Conservation (phyloP, 306 rosid genomes). For the Dicorynia guianensis region DNA sequence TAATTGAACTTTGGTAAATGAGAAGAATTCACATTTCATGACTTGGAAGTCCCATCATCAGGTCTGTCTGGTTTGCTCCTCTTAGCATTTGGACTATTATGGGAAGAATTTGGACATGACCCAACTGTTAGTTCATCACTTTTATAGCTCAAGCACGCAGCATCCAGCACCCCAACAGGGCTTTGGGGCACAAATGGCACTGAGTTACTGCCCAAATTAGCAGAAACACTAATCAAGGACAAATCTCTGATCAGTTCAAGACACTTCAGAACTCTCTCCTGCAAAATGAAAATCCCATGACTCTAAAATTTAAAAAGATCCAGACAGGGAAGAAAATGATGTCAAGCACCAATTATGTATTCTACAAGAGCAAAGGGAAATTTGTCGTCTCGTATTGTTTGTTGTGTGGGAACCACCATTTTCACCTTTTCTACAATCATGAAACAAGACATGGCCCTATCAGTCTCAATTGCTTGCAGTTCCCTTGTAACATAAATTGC, state of each 20-base stretch:
- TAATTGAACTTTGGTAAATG: slow-evolving; percentile 50
- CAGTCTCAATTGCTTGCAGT: slow-evolving; percentile 50
- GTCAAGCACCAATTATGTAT: slow-evolving; percentile 29
- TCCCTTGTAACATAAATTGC: slow-evolving; percentile 66
- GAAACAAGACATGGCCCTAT: slow-evolving; percentile 58
- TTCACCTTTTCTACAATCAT: slow-evolving; percentile 64
- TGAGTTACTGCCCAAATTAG: slow-evolving; percentile 41
- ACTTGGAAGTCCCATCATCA: slow-evolving; percentile 46
- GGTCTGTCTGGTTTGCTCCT: slow-evolving; percentile 53
- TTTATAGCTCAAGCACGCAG: slow-evolving; percentile 64
- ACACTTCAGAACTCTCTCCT: slow-evolving; percentile 80
- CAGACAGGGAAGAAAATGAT: slow-evolving; percentile 14
- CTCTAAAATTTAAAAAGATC: slow-evolving; percentile 8
- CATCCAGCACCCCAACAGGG: slow-evolving; percentile 70
- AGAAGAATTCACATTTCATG: slow-evolving; percentile 55
- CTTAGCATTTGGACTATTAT: slow-evolving; percentile 48
- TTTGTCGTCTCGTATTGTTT: slow-evolving; percentile 26
- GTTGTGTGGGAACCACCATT: slow-evolving; percentile 34
- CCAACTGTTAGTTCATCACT: slow-evolving; percentile 59
- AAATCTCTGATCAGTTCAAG: slow-evolving; percentile 62
- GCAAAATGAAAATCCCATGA: slow-evolving; percentile 48
- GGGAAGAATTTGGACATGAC: slow-evolving; percentile 58
- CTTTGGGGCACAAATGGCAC: slow-evolving; percentile 70
- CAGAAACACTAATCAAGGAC: slow-evolving; percentile 40
- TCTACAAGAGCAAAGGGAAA: slow-evolving; percentile 30